Conservation (phyloP, 164 flowering plant species). For the Annona squamosa region DNA sequence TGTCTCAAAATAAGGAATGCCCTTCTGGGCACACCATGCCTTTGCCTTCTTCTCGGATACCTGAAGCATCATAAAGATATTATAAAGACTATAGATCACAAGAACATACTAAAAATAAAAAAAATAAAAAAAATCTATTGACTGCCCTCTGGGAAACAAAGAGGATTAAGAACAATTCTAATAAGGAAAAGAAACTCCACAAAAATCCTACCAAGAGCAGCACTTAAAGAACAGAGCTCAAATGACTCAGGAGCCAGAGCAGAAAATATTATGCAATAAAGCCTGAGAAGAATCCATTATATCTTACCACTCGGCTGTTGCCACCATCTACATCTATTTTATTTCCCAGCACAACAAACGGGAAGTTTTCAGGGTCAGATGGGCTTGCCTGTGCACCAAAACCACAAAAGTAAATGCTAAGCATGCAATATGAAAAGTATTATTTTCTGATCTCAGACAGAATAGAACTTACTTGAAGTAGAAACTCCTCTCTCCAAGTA, state of each 20-base stretch:
- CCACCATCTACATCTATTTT: constrained; percentile 92
- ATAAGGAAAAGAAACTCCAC: not conserved
- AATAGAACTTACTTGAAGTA: constrained; percentile 52
- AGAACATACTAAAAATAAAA: not conserved
- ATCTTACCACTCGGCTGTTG: constrained; percentile 78
- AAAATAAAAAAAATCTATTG: not conserved
- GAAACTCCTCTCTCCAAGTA: constrained; percentile 87
- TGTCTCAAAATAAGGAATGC: constrained; percentile 90
- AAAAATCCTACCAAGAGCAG: not conserved
- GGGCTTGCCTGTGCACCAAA: constrained; percentile 67
- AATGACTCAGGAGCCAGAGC: not conserved
- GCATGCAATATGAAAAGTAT: not conserved
- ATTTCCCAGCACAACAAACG: constrained; percentile 91
- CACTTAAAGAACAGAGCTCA: not conserved
- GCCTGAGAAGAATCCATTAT: not conserved
- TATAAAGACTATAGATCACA: not conserved
- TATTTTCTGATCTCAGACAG: not conserved
- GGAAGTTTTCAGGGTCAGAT: constrained; percentile 89
- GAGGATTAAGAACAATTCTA: not conserved
- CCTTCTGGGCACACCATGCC: constrained; percentile 94
- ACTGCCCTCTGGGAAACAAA: too few relatives aligned
- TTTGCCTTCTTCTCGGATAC: constrained; percentile 89
- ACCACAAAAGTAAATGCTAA: constrained; percentile 1
- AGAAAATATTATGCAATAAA: not conserved
- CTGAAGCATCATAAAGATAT: constrained; percentile 24